Evolutionary conservation across 2,329 filamentous ascomycete genomes (phyloP).

Genomic region (Calonectria honghensis): DNA sequence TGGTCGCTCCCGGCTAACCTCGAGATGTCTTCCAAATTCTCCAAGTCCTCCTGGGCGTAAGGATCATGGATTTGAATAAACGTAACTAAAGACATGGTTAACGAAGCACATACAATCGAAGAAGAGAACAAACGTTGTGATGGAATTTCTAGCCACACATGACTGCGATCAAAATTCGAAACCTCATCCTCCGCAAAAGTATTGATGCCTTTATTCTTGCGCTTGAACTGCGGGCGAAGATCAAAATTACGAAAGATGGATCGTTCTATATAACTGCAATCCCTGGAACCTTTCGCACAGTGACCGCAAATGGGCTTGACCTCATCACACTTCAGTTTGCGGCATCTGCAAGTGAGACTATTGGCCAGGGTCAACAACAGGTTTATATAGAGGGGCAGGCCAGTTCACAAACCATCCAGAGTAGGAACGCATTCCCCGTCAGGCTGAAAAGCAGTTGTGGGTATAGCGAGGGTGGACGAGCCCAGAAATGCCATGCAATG

Average conservation of each 20-base stretch:
- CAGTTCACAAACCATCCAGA: slow-evolving; percentile 46
- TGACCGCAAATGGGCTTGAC: slow-evolving; percentile 47
- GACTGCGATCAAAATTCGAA: slow-evolving; percentile 34
- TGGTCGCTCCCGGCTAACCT: background rate
- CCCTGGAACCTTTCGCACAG: slow-evolving; percentile 45
- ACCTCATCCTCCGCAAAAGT: background rate
- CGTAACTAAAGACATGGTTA: slow-evolving; percentile 30
- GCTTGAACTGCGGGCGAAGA: background rate
- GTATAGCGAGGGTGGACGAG: slow-evolving; percentile 1
- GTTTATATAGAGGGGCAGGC: background rate
- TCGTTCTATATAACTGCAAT: slow-evolving; percentile 44
- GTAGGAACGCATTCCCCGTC: slow-evolving; percentile 48
- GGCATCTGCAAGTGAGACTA: slow-evolving; percentile 49
- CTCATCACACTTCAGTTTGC: slow-evolving; percentile 56
- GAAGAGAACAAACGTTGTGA: slow-evolving; percentile 33
- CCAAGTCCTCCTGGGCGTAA: slow-evolving; percentile 23
- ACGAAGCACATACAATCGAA: rapidly evolving
- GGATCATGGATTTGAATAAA: slow-evolving; percentile 44
- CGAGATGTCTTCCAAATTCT: background rate
- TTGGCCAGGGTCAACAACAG: slow-evolving; percentile 12
- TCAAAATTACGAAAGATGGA: slow-evolving; percentile 48
- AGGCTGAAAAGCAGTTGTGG: background rate
- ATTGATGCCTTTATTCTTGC: background rate
- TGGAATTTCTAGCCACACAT: slow-evolving; percentile 48
- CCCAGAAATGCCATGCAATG: background rate